phyloP scores from a whole-genome alignment of 345 rosid species.

The Eucalyptus decipiens region DNA sequence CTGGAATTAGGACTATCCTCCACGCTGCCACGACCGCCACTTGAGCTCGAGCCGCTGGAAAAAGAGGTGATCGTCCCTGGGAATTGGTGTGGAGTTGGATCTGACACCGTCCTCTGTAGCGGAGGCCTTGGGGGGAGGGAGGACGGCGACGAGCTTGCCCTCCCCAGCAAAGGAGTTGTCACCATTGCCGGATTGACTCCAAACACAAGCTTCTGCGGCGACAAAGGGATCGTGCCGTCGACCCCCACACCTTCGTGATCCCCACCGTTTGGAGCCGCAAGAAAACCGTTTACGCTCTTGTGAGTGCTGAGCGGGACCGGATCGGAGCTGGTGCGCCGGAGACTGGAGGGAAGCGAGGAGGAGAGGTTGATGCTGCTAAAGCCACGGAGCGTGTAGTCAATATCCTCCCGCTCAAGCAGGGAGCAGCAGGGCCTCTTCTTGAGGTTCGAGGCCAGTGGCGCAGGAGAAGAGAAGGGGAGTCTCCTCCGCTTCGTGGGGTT shows the following conservation, averaged over 20 bases:
- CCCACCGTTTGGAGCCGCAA: not conserved
- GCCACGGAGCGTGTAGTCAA: not conserved
- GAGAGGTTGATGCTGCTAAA: constrained; percentile 22
- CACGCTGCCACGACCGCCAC: not conserved
- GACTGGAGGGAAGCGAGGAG: not conserved
- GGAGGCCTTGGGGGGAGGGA: constrained; percentile 7
- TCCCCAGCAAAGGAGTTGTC: not conserved
- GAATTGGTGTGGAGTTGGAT: not conserved
- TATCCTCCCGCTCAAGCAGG: not conserved
- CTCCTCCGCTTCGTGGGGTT: not conserved
- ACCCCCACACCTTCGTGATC: not conserved
- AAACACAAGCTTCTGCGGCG: not conserved
- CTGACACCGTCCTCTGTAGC: not conserved
- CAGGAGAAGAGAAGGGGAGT: not conserved
- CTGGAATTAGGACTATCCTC: constrained; percentile 7
- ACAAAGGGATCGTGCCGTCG: not conserved
- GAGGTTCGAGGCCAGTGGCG: not conserved
- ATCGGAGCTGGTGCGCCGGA: not conserved
- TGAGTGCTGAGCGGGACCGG: not conserved
- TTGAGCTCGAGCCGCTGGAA: not conserved
- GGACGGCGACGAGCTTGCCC: not conserved
- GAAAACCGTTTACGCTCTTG: not conserved
- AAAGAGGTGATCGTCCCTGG: not conserved
- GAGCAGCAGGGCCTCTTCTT: not conserved
- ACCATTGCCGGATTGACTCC: not conserved